These are phyloP conservation scores for Sporothrix variecibatus DNA, from an alignment of 2,329 filamentous ascomycete species.

Conservation along the genomic window DNA sequence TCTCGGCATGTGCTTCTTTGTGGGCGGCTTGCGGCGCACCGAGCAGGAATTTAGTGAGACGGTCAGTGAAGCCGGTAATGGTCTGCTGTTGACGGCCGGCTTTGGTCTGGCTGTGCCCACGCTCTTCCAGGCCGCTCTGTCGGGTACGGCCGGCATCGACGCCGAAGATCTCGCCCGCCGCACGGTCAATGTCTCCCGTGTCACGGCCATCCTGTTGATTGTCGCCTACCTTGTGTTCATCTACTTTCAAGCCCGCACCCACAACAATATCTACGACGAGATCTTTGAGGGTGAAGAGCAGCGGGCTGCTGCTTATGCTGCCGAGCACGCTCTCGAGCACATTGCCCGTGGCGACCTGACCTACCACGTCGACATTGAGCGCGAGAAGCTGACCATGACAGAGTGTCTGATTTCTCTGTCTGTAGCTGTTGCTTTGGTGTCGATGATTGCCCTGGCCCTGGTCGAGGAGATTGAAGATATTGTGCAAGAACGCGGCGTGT, in stretches of 20 bases:
- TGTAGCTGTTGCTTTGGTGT: constrained; percentile 67
- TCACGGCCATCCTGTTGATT: constrained; percentile 70
- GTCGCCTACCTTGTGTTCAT: constrained; percentile 67
- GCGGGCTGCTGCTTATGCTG: constrained; percentile 49
- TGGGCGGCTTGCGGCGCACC: constrained; percentile 68
- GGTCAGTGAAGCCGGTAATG: constrained; percentile 77
- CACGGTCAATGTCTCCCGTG: constrained; percentile 67
- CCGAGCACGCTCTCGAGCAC: constrained; percentile 13
- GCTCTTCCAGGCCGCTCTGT: constrained; percentile 56
- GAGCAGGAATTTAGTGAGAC: constrained; percentile 73
- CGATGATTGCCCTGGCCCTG: constrained; percentile 71
- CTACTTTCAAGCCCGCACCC: constrained; percentile 73
- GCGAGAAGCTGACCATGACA: constrained; percentile 69
- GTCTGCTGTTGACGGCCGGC: constrained; percentile 71
- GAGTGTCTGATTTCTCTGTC: constrained; percentile 69
- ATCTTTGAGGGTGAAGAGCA: constrained; percentile 72
- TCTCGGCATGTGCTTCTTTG: constrained; percentile 77
- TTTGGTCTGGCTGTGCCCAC: constrained; percentile 55
- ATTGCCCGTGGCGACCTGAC: constrained; percentile 4
- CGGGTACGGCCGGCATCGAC: constrained; percentile 33
- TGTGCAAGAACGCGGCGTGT: constrained; percentile 48
- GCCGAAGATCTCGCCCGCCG: constrained; percentile 49
- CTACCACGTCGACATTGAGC: constrained; percentile 59
- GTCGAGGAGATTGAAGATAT: constrained; percentile 70
- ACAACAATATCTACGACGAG: constrained; percentile 75